Base-by-base conservation (phyloP, 2,329 filamentous ascomycete genomes). In the Exophiala viscosa region DNA sequence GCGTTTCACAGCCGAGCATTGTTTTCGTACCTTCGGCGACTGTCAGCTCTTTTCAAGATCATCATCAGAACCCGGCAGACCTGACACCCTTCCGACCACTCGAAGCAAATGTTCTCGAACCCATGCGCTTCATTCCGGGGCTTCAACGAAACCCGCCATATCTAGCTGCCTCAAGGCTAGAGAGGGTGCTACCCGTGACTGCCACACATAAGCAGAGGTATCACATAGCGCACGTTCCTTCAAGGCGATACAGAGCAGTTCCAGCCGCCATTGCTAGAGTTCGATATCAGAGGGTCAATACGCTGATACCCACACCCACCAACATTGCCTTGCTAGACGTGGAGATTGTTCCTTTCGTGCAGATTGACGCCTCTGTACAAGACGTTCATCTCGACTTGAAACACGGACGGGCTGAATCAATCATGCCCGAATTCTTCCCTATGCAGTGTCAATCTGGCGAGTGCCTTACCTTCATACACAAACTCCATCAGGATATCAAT, bases 401-500 rank as follows among this genome's bases (percentile, higher is more conserved):
- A 32, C 72, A 76, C 48, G 78, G 78, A 11, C 66, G 68, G 4
- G 72, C 77, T 14, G 72, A 77, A 52, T 60, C 71, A 3, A 64
- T 76, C 11, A 72, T 71, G 32, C 59, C 69, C 8, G 62, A 62
- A 3, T 62, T 66, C 3, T 67, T 70, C 13, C 69, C 73, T 0
- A 66, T 75, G 13, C 61, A 65, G 9, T 75, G 76, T 60, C 74
- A 72, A 11, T 76, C 79, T 10, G 74, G 78, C 51, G 80, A 84
- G 51, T 77, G 82, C 60, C 65, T 80, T n/a, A 79, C 79, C 0
- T 68, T 82, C 45, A 66, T 83, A 15, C 84, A 82, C 64, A 79
- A 76, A 60, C 68, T 80, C 23, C 71, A 68, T 1, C 72, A 73
- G 8, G 65, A 36, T 67, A 35, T n/a, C 69, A 70, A 38, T 15